Base-by-base conservation (phyloP, 2,329 filamentous ascomycete species). In the Trichoderma koningiopsis region DNA sequence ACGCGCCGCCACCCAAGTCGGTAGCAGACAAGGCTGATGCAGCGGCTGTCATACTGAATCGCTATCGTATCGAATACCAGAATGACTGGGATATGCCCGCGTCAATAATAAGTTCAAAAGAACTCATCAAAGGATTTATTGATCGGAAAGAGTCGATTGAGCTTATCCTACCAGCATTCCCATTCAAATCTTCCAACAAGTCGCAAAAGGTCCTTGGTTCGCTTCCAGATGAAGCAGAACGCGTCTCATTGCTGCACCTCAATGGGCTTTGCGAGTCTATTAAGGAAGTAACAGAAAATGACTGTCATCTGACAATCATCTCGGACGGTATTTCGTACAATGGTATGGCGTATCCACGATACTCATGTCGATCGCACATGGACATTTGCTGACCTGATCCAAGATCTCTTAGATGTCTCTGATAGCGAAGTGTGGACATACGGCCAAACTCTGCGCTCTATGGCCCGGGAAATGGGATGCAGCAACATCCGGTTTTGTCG, bases 221-320 rank as follows among this genome's bases (percentile, higher is more conserved):
- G 0, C 72, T 82, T 3, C 82, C 82, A 0, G 82, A 83, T 58
- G 74, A 80, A n/a, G 82, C 77, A 4, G 82, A 83, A 68, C 79
- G 82, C 49, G 65, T 83, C 33, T 80, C 81, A 3, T 73, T 83
- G 11, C 72, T 74, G 5, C 79, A 79, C 58, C 72, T 84, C 64
- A 80, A 83, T 55, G 76, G 75, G 0, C 72, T 83, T 29, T 82
- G 81, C 55, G 75, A 76, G 22, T 76, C 76, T 31, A 80, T 83
- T n/a, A 73, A 72, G 11, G 75, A 77, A 11, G 71, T 82, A 2
- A 83, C 83, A 68, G 70, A 74, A 13, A 79, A 77, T 19, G 82
- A 81, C 5, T 81, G 81, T 3, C 74, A 80, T 49, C 74, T 83
- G 1, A 76, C 79, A 66, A 82, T 84, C 49, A 78, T 77, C 37